These are phyloP conservation scores for Polytolypa hystricis DNA, from an alignment of 2,329 filamentous ascomycete genomes.

Conservation along the genomic window DNA sequence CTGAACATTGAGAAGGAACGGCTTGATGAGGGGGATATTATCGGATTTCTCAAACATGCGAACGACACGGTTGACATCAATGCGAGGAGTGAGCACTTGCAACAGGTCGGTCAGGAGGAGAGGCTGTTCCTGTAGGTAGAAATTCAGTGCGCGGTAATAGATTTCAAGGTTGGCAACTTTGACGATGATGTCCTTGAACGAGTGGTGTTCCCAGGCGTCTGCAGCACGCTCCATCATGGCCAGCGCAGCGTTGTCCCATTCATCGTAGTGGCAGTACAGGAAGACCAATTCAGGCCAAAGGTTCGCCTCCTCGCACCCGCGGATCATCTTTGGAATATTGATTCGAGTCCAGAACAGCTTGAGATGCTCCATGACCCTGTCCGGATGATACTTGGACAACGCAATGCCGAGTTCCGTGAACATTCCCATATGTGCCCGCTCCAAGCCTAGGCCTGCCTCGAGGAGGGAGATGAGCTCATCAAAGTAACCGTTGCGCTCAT, in stretches of 20 bases:
- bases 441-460: constrained; percentile 87
- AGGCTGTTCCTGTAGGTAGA: constrained; percentile 95
- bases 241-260: constrained; percentile 92
- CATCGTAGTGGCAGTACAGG: constrained; percentile 96
- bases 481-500: constrained; percentile 94
- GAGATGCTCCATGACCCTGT: constrained; percentile 94
- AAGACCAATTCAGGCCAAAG: constrained; percentile 97
- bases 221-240: constrained; percentile 96
- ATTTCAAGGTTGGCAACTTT: constrained; percentile 99
- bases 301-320: constrained; percentile 84
- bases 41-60: constrained; percentile 98
- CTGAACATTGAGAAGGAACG: constrained; percentile 94
- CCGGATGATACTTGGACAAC: constrained; percentile 86
- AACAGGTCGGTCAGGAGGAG: constrained; percentile 91
- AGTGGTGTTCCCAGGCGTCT: constrained; percentile 98
- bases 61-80: constrained; percentile 98
- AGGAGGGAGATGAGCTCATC: constrained; percentile 92
- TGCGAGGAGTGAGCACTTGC: constrained; percentile 79
- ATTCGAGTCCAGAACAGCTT: constrained; percentile 97
- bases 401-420: constrained; percentile 91
- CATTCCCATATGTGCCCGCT: constrained; percentile 91
- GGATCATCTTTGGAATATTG: constrained; percentile 96
- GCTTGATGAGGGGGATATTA: constrained; percentile 96
- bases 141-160: constrained; percentile 94
- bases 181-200: constrained; percentile 97